phyloP scores from a whole-genome alignment of 345 rosid genomes.

The Dovyalis caffra region DNA sequence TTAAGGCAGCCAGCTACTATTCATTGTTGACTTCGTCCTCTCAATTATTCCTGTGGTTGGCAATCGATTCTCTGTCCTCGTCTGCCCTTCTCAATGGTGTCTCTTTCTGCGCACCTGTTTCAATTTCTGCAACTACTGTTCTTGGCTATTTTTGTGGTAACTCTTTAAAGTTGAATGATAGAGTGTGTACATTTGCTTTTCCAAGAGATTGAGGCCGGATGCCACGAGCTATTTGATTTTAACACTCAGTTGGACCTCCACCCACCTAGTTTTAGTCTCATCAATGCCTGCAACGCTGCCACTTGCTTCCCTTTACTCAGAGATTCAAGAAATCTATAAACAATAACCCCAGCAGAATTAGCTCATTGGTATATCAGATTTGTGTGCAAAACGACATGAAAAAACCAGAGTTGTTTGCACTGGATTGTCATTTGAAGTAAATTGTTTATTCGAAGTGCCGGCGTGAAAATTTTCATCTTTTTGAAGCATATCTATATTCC shows the following conservation, averaged over 20 bases:
- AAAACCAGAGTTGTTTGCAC: neutral
- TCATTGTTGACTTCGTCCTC: conserved; percentile 1
- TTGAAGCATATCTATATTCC: neutral
- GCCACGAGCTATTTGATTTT: too few species aligned
- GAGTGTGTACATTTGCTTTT: neutral
- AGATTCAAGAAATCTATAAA: neutral
- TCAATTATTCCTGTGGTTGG: conserved; percentile 9
- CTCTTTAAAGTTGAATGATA: neutral
- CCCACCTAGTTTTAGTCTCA: neutral
- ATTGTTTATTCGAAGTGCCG: neutral
- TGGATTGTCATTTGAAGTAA: neutral
- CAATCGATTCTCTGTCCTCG: conserved; percentile 13
- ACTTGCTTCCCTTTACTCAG: neutral
- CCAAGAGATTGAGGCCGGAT: neutral
- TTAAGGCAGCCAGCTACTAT: neutral
- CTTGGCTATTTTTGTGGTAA: neutral
- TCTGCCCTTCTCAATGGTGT: conserved; percentile 4
- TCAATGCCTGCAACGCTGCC: neutral
- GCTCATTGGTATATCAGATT: too few species aligned
- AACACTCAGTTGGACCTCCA: neutral
- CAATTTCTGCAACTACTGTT: conserved; percentile 7
- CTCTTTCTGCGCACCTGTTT: conserved; percentile 9
- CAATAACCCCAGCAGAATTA: too few species aligned
- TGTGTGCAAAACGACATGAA: neutral
- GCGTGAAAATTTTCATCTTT: neutral